These are phyloP conservation scores for Magnolia sinica DNA, from an alignment of 164 flowering plant genomes.

Conservation along the genomic window DNA sequence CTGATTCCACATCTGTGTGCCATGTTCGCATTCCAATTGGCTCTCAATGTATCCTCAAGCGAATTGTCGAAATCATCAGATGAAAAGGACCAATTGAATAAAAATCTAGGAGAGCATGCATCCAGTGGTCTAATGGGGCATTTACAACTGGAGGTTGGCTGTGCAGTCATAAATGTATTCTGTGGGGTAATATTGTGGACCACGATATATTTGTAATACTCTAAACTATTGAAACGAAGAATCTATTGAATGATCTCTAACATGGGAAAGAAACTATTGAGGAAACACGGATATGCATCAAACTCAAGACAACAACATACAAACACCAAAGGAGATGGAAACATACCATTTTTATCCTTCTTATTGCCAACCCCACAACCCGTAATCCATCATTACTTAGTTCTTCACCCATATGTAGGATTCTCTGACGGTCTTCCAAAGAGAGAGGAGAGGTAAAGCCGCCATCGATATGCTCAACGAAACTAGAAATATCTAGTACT, in stretches of 20 bases:
- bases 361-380: conserved; percentile 54
- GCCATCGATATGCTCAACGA: conserved; percentile 39
- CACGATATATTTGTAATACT: background rate
- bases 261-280: background rate
- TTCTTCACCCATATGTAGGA: conserved; percentile 43
- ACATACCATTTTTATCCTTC: conserved; percentile 24
- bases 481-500: conserved; percentile 50
- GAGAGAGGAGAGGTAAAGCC: conserved; percentile 30
- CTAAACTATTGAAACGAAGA: background rate
- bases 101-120: too few relatives aligned
- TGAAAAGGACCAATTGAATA: too few relatives aligned
- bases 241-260: background rate
- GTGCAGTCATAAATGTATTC: too few relatives aligned
- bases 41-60: too few relatives aligned
- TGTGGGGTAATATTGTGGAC: too few relatives aligned
- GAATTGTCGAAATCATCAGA: too few relatives aligned
- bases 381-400: conserved; percentile 60
- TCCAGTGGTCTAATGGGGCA: too few relatives aligned
- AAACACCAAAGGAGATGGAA: background rate
- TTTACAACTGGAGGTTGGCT: too few relatives aligned
- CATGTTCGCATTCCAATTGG: too few relatives aligned
- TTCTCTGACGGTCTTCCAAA: conserved; percentile 40
- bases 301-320: background rate
- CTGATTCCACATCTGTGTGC: too few relatives aligned
- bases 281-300: background rate